These are phyloP conservation scores for Triadica sebifera DNA, from an alignment of 345 rosid genomes.

Conservation along the genomic window DNA sequence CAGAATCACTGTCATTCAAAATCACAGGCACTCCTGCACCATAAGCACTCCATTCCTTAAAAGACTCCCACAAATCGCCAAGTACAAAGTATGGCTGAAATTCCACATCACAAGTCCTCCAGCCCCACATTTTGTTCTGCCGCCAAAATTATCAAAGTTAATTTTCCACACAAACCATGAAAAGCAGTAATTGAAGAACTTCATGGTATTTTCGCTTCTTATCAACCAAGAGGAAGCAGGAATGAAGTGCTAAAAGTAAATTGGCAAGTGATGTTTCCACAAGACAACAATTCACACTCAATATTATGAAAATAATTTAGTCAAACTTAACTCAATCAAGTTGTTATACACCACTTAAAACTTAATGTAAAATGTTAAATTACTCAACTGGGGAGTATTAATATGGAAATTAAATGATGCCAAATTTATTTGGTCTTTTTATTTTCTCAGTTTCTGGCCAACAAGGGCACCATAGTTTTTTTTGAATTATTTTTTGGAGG, in stretches of 20 bases:
- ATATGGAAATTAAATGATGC: neutral
- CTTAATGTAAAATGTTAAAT: neutral
- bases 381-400: neutral
- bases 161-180: neutral
- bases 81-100: constrained; percentile 26
- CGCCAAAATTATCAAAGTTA: neutral
- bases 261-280: neutral
- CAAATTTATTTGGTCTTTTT: neutral
- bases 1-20: constrained; percentile 33
- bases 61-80: constrained; percentile 47
- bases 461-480: neutral
- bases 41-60: constrained; percentile 51
- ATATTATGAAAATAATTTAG: neutral
- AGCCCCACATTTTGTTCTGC: constrained; percentile 44
- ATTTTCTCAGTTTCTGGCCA: neutral
- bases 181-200: neutral
- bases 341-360: neutral
- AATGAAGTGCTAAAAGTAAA: neutral
- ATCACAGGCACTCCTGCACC: constrained; percentile 47
- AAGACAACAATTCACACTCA: neutral
- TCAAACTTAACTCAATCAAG: neutral
- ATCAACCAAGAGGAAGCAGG: neutral
- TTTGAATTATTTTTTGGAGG: too few relatives aligned
- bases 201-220: neutral
- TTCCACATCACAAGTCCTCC: constrained; percentile 38